phyloP scores from a whole-genome alignment of 208 protist genomes.

The Crithidia sp. region DNA sequence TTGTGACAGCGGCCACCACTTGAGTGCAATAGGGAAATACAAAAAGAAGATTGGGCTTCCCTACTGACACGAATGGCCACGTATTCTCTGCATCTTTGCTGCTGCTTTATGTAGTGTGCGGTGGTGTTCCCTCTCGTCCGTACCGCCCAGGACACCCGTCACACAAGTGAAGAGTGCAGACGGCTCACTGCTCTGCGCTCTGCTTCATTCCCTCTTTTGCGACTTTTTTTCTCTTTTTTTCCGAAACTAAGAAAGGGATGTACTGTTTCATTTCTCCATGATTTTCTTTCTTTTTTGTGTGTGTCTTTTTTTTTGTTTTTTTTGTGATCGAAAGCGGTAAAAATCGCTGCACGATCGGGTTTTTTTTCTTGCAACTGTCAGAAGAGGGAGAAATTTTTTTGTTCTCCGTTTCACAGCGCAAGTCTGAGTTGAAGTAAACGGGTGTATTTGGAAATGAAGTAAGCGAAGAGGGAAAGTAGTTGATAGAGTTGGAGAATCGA shows the following conservation, averaged over 20 bases:
- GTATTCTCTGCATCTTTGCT: slow-evolving; percentile 1
- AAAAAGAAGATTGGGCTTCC: not conserved
- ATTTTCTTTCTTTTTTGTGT: not conserved
- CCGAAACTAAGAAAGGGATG: not conserved
- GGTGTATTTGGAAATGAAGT: not conserved
- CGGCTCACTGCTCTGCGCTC: not conserved
- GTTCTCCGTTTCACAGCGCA: slow-evolving; percentile 6
- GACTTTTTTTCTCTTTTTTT: slow-evolving; percentile 4
- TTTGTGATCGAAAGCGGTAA: not conserved
- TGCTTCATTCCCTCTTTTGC: not conserved
- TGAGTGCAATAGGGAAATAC: not conserved
- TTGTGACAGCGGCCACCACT: slow-evolving; percentile 9
- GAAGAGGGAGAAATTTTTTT: slow-evolving; percentile 1
- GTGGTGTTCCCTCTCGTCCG: not conserved
- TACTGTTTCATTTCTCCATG: not conserved
- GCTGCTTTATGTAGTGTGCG: no score
- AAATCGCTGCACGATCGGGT: not conserved
- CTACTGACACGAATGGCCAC: not conserved
- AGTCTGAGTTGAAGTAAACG: slow-evolving; percentile 25
- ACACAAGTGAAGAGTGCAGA: not conserved
- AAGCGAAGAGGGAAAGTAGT: slow-evolving; percentile 27
- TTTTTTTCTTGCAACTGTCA: not conserved
- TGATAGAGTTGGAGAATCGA: slow-evolving; percentile 32
- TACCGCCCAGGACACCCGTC: no score
- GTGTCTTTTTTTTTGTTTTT: slow-evolving; percentile 5